Conservation (phyloP, 345 rosid genomes). For the Moringa oleifera region DNA sequence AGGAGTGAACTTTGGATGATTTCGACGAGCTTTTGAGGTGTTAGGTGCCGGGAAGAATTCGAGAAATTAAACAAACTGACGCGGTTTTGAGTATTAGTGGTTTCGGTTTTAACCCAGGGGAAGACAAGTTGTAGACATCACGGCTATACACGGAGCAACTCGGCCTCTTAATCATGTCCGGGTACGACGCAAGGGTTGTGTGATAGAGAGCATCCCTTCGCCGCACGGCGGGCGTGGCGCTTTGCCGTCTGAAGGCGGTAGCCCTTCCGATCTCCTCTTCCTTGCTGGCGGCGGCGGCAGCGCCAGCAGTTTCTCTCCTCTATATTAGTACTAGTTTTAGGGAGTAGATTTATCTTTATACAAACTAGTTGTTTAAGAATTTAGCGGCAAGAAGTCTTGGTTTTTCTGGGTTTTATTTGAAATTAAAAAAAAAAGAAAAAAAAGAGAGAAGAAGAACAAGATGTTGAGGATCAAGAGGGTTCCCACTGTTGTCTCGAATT, state of each 20-base stretch:
- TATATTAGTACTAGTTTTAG: constrained; percentile 1
- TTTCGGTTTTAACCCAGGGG: constrained; percentile 27
- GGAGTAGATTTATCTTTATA: constrained; percentile 4
- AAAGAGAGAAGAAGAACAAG: constrained; percentile 21
- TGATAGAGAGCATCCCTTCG: constrained; percentile 79
- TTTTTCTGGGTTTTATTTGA: constrained; percentile 11
- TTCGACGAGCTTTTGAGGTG: too few species aligned
- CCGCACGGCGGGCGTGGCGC: constrained; percentile 99
- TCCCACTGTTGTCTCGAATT: constrained; percentile 79
- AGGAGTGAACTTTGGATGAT: constrained; percentile 11
- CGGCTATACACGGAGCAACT: constrained; percentile 84
- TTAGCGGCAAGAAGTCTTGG: not conserved
- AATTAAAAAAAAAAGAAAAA: constrained; percentile 11
- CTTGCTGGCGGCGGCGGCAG: constrained; percentile 88
- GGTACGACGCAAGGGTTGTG: constrained; percentile 77
- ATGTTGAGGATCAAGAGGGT: constrained; percentile 85
- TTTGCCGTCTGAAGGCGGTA: constrained; percentile 99
- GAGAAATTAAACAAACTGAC: not conserved
- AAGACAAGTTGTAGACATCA: constrained; percentile 71
- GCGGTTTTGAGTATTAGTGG: not conserved
- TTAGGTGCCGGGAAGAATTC: not conserved
- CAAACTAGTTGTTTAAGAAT: not conserved
- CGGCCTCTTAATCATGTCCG: constrained; percentile 76
- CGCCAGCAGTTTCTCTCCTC: not conserved
- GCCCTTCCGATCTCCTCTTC: constrained; percentile 99